These are phyloP conservation scores for Epichloe coenophiala DNA, from an alignment of 2,329 filamentous ascomycete species.

Conservation along the genomic window DNA sequence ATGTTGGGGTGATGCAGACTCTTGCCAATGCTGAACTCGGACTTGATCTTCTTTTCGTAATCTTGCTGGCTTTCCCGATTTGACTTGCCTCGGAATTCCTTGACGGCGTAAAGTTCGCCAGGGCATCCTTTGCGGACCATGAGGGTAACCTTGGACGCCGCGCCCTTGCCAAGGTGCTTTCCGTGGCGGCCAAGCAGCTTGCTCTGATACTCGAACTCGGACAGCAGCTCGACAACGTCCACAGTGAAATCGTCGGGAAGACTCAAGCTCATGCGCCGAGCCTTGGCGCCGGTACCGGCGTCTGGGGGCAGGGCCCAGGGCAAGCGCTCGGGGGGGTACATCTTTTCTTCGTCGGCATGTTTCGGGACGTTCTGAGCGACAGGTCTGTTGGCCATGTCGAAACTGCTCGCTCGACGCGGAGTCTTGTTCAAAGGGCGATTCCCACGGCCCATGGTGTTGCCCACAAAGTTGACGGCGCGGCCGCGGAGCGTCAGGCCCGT, in stretches of 20 bases:
- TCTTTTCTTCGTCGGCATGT: conserved; percentile 13
- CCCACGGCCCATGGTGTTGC: conserved; percentile 13
- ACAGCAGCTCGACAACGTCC: conserved; percentile 52
- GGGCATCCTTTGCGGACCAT: conserved; percentile 59
- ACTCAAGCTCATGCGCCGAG: conserved; percentile 61
- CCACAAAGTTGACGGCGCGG: conserved; percentile 34
- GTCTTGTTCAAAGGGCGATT: conserved; percentile 11
- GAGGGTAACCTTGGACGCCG: conserved; percentile 68
- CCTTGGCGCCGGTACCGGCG: conserved; percentile 62
- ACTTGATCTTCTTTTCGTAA: conserved; percentile 82
- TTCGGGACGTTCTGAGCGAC: conserved; percentile 10
- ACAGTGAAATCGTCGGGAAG: conserved; percentile 63
- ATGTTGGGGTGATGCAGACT: conserved; percentile 79
- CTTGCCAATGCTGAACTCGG: conserved; percentile 78
- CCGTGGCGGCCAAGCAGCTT: conserved; percentile 59
- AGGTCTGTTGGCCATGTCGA: conserved; percentile 25
- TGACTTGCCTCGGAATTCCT: conserved; percentile 69
- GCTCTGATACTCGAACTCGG: conserved; percentile 54
- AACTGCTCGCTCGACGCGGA: conserved; percentile 33
- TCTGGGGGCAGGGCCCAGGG: conserved; percentile 51
- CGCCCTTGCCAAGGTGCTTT: conserved; percentile 67
- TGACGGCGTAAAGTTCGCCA: conserved; percentile 65
- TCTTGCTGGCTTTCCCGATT: conserved; percentile 56
- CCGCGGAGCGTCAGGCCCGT: conserved; percentile 37
- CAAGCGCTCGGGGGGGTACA: conserved; percentile 27